These are phyloP conservation scores for Solanum sejunctum DNA, from an alignment of 257 asterid species.

Conservation along the genomic window DNA sequence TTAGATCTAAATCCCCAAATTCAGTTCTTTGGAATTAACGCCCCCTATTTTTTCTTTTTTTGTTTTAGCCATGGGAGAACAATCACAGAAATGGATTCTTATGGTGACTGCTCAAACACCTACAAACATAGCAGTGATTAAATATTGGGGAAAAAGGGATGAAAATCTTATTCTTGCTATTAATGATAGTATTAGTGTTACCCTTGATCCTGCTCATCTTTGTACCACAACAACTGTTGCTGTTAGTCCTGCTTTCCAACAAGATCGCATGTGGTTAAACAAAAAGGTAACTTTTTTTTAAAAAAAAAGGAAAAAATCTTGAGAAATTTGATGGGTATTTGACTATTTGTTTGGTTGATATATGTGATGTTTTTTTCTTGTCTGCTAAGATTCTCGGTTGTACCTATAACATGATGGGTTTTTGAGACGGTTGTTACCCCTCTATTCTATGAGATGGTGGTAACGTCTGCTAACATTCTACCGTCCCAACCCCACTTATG, in stretches of 20 bases:
- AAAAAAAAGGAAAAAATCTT: accelerated
- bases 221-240: conserved; percentile 99
- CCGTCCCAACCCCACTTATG: too few species aligned
- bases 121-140: conserved; percentile 88
- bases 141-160: conserved; percentile 97
- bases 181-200: conserved; percentile 92
- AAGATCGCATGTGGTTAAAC: conserved; percentile 93
- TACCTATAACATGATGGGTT: too few species aligned
- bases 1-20: background rate
- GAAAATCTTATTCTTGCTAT: conserved; percentile 73
- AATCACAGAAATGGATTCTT: conserved; percentile 49
- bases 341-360: background rate
- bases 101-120: conserved; percentile 89
- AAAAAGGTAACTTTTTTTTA: conserved; percentile 41
- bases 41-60: background rate
- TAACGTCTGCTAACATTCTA: too few species aligned
- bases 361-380: background rate
- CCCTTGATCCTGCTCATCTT: conserved; percentile 90
- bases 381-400: too few species aligned
- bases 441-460: too few species aligned
- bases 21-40: background rate
- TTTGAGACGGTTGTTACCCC: too few species aligned
- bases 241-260: conserved; percentile 63
- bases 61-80: conserved; percentile 13
- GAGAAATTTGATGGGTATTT: background rate